These are phyloP conservation scores for Potentilla sterilis DNA, from an alignment of 306 rosid genomes.

Conservation along the genomic window DNA sequence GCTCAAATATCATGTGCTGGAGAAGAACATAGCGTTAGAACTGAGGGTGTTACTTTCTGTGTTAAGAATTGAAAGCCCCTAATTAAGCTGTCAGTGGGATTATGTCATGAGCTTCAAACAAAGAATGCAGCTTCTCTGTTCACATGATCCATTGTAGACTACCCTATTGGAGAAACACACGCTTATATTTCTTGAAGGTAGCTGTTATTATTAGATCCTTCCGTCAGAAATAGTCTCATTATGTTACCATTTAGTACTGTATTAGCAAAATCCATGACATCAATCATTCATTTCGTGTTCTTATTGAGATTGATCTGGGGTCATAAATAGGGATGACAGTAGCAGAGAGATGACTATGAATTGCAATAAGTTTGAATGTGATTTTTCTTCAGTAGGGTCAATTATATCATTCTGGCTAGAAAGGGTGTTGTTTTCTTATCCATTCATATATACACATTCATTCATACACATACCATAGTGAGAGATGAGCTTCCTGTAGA, in stretches of 20 bases:
- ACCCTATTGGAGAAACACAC: background rate
- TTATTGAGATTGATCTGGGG: background rate
- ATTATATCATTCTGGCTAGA: constrained; percentile 1
- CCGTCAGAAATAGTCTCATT: constrained; percentile 1
- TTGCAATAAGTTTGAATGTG: constrained; percentile 11
- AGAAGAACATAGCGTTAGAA: constrained; percentile 21
- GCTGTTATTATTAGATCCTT: constrained; percentile 12
- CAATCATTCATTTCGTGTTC: background rate
- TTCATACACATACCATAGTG: background rate
- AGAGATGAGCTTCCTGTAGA: background rate
- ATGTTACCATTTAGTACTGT: constrained; percentile 3
- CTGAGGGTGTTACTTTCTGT: constrained; percentile 21
- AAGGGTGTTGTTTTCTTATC: constrained; percentile 13
- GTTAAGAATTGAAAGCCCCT: background rate
- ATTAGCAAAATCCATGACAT: constrained; percentile 7
- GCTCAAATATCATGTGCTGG: constrained; percentile 22
- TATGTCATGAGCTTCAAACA: constrained; percentile 5
- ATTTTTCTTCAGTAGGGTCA: constrained; percentile 1
- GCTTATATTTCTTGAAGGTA: constrained; percentile 12
- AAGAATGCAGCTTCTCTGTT: background rate
- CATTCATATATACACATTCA: background rate
- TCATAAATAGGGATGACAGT: constrained; percentile 13
- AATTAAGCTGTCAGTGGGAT: constrained; percentile 9
- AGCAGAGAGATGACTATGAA: background rate
- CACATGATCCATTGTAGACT: background rate